These are phyloP conservation scores for Coix lacrymajobi DNA, from an alignment of 176 grass and related monocot species.

Conservation along the genomic window DNA sequence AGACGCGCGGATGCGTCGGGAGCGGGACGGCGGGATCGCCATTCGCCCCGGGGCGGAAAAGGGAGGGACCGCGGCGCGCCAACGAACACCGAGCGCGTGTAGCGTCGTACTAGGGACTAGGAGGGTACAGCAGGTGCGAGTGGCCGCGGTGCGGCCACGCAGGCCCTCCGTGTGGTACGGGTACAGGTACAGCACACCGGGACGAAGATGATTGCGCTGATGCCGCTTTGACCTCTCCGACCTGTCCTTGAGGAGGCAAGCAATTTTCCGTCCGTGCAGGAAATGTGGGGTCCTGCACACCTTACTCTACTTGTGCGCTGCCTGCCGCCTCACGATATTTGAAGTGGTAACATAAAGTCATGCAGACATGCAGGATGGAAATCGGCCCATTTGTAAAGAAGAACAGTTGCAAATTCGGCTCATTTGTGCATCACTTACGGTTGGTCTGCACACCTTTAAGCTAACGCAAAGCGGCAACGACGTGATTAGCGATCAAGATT, in stretches of 20 bases:
- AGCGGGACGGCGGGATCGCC: neutral
- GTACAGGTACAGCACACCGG: neutral
- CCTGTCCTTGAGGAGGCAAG: neutral
- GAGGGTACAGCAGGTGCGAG: no score
- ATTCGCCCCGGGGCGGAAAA: neutral
- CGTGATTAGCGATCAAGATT: neutral
- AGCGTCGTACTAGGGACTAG: rapidly evolving
- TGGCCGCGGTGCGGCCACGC: conserved; percentile 22
- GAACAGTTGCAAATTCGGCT: neutral
- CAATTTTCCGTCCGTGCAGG: neutral
- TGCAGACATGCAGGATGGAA: neutral
- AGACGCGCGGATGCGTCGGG: neutral
- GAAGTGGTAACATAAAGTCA: neutral
- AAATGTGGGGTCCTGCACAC: neutral
- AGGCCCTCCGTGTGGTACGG: neutral
- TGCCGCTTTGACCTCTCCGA: neutral
- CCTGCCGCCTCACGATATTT: neutral
- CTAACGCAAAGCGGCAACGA: neutral
- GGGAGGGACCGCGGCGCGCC: conserved; percentile 5
- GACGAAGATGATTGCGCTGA: neutral
- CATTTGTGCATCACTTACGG: neutral
- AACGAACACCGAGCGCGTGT: neutral
- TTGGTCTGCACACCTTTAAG: neutral
- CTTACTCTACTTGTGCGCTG: neutral
- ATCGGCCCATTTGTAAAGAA: neutral